Evolutionary conservation across 176 grass and related monocot species (phyloP).

Genomic region (Areca catechu): DNA sequence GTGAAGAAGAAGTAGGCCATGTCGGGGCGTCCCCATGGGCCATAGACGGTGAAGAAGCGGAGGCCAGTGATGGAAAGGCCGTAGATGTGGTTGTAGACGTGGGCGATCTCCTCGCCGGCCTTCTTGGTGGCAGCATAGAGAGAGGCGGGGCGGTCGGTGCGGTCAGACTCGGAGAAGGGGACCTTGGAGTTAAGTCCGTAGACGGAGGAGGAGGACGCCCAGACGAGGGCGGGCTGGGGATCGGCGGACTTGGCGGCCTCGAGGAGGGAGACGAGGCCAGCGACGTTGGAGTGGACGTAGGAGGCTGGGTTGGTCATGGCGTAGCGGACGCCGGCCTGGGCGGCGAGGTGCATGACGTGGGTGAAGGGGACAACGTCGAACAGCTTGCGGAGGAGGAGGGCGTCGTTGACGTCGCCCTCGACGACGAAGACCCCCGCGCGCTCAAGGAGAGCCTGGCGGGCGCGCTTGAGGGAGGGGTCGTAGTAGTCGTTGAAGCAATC

Average conservation of each 20-base stretch:
- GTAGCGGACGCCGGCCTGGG: too few relatives aligned
- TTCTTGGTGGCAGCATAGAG: conserved; percentile 85
- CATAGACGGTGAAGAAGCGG: conserved; percentile 82
- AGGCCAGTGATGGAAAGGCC: conserved; percentile 63
- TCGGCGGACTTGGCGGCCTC: conserved; percentile 65
- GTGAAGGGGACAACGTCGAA: too few relatives aligned
- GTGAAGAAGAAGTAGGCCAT: conserved; percentile 79
- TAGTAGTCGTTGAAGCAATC: too few relatives aligned
- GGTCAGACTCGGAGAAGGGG: conserved; percentile 65
- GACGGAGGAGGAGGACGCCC: conserved; percentile 68
- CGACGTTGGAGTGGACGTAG: conserved; percentile 63
- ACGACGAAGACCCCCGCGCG: too few relatives aligned
- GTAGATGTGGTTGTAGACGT: conserved; percentile 83
- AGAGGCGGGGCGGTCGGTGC: conserved; percentile 60
- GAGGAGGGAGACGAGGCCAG: conserved; percentile 47
- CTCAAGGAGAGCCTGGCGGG: too few relatives aligned
- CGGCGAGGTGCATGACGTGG: too few relatives aligned
- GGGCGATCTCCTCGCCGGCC: conserved; percentile 73
- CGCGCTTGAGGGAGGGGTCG: too few relatives aligned
- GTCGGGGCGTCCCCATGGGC: conserved; percentile 57
- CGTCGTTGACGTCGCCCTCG: too few relatives aligned
- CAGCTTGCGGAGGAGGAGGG: too few relatives aligned
- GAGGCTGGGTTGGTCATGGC: conserved; percentile 34
- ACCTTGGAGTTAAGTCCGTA: conserved; percentile 56
- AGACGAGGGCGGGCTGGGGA: conserved; percentile 57